Percentiles rank a stretch among this genome's conserved stretches.
phyloP scores from a whole-genome alignment of 2,329 filamentous ascomycete species.

The Zymoseptoria brevis region DNA sequence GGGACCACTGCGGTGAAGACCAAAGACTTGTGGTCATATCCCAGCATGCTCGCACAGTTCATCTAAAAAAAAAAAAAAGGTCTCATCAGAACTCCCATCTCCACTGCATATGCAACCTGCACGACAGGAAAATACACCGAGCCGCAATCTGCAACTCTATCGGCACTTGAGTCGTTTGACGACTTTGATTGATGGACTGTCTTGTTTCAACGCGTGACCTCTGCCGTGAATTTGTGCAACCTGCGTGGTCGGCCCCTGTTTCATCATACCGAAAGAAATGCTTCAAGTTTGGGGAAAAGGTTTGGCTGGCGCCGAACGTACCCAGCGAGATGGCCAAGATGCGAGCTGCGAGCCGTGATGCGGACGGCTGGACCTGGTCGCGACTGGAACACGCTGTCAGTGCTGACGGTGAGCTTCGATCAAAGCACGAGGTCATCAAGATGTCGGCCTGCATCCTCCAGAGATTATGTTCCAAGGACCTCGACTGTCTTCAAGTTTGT shows the following conservation, averaged over 20 bases:
- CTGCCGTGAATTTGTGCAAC: not conserved
- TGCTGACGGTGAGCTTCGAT: too few species aligned
- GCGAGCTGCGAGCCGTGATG: too few species aligned
- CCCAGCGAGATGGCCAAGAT: not conserved
- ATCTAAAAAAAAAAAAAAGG: not conserved
- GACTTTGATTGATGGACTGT: not conserved
- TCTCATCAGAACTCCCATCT: not conserved
- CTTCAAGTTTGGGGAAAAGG: not conserved
- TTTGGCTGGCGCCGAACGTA: not conserved
- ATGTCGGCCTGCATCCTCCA: too few species aligned
- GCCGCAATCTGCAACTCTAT: not conserved
- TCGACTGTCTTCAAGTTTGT: not conserved
- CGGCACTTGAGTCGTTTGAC: not conserved
- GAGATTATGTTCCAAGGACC: not conserved
- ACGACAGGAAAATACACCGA: not conserved
- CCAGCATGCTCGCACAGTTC: not conserved
- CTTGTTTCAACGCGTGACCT: not conserved
- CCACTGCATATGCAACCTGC: not conserved
- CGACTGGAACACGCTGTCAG: too few species aligned
- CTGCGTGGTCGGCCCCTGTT: not conserved
- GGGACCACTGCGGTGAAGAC: not conserved
- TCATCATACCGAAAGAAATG: not conserved
- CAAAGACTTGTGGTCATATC: not conserved
- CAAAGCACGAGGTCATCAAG: too few species aligned
- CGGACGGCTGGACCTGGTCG: too few species aligned